A percentile compares a stretch with the other conserved stretches of the same genome.
These are phyloP conservation scores for Naumovozyma dairenensis DNA, from an alignment of 805 yeast species.

Conservation along the genomic window DNA sequence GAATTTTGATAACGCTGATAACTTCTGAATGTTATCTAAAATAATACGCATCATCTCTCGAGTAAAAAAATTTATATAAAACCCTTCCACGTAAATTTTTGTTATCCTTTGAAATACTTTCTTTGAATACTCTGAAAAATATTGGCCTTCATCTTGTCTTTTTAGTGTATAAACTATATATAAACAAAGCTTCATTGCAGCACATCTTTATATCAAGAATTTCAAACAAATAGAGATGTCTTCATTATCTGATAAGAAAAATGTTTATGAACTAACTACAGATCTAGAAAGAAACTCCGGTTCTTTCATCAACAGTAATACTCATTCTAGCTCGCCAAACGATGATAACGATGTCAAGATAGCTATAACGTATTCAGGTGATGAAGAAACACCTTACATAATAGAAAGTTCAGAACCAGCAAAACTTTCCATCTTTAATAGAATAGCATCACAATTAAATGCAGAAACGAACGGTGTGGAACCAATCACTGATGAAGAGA, in stretches of 20 bases:
- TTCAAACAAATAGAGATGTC: not conserved
- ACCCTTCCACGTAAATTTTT: too few relatives aligned
- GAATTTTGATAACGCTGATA: too few relatives aligned
- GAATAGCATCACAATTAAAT: slow-evolving; percentile 20
- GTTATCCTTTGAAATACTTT: not conserved
- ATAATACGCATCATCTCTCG: too few relatives aligned
- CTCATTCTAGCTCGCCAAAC: too few relatives aligned
- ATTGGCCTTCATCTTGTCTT: not conserved
- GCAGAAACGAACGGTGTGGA: slow-evolving; percentile 73
- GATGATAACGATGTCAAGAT: not conserved
- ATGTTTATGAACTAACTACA: slow-evolving; percentile 4
- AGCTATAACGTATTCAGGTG: not conserved
- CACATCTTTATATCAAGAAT: too few relatives aligned
- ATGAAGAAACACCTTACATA: not conserved
- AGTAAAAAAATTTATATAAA: too few relatives aligned
- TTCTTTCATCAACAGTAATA: too few relatives aligned
- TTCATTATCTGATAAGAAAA: slow-evolving; percentile 1
- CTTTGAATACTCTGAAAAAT: not conserved
- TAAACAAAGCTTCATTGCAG: too few relatives aligned
- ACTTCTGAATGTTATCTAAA: too few relatives aligned
- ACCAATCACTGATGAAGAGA: slow-evolving; percentile 67
- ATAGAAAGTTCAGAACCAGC: not conserved
- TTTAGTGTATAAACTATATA: too few relatives aligned
- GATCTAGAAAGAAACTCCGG: slow-evolving; percentile 5
- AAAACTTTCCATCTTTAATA: slow-evolving; percentile 10